A percentile compares a stretch with the other conserved stretches of the same genome.
Evolutionary conservation across 257 asterid genomes (phyloP).

Genomic region (Buddleja alternifolia): DNA sequence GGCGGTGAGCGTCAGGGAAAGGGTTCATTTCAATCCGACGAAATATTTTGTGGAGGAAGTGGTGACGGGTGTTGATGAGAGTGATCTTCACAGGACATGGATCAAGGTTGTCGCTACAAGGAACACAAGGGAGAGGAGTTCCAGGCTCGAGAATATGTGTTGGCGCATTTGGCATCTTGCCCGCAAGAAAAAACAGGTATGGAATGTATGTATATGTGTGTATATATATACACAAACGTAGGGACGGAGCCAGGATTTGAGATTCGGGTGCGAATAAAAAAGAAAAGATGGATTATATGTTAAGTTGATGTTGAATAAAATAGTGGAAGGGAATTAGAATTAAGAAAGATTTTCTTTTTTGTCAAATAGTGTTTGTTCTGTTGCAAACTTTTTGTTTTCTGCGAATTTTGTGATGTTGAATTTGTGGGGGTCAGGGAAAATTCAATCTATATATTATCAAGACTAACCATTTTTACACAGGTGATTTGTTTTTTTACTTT

Average conservation of each 20-base stretch:
- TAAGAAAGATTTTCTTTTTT: constrained; percentile 10
- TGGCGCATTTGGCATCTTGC: constrained; percentile 95
- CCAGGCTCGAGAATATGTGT: constrained; percentile 87
- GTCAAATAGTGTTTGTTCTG: constrained; percentile 33
- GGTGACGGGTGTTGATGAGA: constrained; percentile 74
- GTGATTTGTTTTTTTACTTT: neutral
- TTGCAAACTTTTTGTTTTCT: constrained; percentile 19
- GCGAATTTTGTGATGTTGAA: neutral
- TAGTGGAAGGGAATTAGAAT: neutral
- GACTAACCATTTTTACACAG: neutral
- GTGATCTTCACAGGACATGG: constrained; percentile 88
- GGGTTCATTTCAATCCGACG: constrained; percentile 66
- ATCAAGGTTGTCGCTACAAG: constrained; percentile 81
- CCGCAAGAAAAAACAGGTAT: constrained; percentile 79
- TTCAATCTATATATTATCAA: neutral
- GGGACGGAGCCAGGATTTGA: too few species aligned
- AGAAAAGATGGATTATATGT: constrained; percentile 9
- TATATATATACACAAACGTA: neutral
- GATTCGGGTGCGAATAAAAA: too few species aligned
- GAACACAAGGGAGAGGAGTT: constrained; percentile 68
- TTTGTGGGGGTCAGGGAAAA: neutral
- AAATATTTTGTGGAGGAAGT: constrained; percentile 85
- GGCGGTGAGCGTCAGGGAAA: constrained; percentile 38
- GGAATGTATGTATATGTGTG: neutral
- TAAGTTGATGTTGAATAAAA: neutral